Base-by-base conservation (phyloP, 371 early-diverging fungal species). In the Cokeromyces recurvatus region DNA sequence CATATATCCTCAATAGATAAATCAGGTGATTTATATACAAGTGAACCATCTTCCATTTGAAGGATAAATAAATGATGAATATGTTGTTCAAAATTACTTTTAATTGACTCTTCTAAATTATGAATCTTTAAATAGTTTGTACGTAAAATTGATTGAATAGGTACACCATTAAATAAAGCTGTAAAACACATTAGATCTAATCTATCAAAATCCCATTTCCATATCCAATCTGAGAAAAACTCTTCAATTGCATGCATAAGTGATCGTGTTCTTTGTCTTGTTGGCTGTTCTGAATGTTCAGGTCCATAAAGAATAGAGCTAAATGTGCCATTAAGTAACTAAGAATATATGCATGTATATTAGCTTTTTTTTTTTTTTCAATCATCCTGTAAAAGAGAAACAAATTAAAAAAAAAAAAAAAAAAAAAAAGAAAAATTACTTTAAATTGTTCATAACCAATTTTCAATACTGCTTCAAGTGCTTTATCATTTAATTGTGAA, bases 221-320 rank as follows among this genome's bases (percentile, higher is more conserved):
- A 74, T 24, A 84, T 79, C 84, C 82, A 81, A 12, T 77, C 69
- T 4, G 76, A 77, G 46, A 80, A 84, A 44, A 84, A 84, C 55
- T 81, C 82, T 52, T 81, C 82, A 38, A 75, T 69, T 11, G 51
- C 51, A 35, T 71, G 63, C 64, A 67, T 70, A 19, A 81, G 48
- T 9, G 66, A 53, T 11, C 71, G 52, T 31, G 67, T 66, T 10
- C 71, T 32, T 29, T 71, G 70, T 31, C 74, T 60, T 3, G 27
- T 69, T 38, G 64, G 60, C 51, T 32, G 54, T 53, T 36, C 43
- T 7, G 41, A 35, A 23, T 36, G 3, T 22, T 35, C 44, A 3
- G 53, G 47, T n/a, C 41, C 57, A 48, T 59, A 52, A 2, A 75
- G 32, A 10, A 67, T 51, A 8, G 57, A 69, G 31, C 62, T 32